Conservation (phyloP, 257 asterid species). For the Verbascum thapsus region DNA sequence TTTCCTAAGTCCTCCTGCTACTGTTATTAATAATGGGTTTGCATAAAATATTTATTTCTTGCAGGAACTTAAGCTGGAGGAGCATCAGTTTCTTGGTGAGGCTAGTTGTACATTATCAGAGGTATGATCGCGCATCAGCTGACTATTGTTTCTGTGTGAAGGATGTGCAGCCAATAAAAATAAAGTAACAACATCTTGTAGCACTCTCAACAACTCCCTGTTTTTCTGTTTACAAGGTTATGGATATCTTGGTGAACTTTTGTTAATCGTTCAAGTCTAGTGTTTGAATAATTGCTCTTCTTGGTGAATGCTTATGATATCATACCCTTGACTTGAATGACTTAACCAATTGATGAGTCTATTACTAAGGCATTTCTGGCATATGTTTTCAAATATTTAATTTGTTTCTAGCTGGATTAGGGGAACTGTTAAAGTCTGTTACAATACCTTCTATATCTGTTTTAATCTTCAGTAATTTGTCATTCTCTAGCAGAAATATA, state of each 20-base stretch:
- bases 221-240: too few relatives aligned
- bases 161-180: slow-evolving; percentile 19
- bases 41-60: slow-evolving; percentile 22
- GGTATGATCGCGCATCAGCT: slow-evolving; percentile 50
- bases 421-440: slow-evolving; percentile 13
- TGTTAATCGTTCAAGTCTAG: slow-evolving; percentile 8
- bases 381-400: too few relatives aligned
- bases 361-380: slow-evolving; percentile 23
- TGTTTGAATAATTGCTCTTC: slow-evolving; percentile 15
- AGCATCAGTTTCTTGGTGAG: slow-evolving; percentile 98
- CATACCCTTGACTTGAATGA: slow-evolving; percentile 27
- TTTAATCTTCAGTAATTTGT: slow-evolving; percentile 18
- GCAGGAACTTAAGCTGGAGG: slow-evolving; percentile 76
- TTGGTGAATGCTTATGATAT: slow-evolving; percentile 17
- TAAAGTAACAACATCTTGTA: slow-evolving; percentile 22
- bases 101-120: slow-evolving; percentile 81
- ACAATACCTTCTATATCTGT: slow-evolving; percentile 24
- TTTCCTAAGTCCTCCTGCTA: slow-evolving; percentile 21
- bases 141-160: slow-evolving; percentile 13
- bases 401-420: slow-evolving; percentile 28
- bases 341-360: neutral
- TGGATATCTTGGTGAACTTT: too few relatives aligned
- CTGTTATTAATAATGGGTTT: slow-evolving; percentile 1
- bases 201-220: slow-evolving; percentile 1
- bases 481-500: slow-evolving; percentile 5